Base-by-base conservation (phyloP, 768 basidiomycete species). In the Boletus reticulatus region DNA sequence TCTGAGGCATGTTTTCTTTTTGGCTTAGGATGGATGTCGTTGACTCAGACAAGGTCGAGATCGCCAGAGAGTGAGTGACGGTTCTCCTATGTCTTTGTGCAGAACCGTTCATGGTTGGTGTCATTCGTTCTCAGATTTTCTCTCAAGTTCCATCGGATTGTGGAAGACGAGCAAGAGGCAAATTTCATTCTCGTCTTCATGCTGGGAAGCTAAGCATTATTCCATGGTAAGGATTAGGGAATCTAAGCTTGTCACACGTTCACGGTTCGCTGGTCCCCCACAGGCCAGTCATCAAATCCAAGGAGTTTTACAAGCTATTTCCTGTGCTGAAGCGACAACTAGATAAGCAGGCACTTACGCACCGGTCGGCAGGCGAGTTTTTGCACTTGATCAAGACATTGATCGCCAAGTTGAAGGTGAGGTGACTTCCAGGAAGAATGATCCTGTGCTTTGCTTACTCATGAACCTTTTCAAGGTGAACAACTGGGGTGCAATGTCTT, bases 391-490 rank as follows among this genome's bases (percentile, higher is more conserved):
- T 87, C 62, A 86, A 86, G 65, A 82, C 82, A 0, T 57, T 86
- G 43, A 86, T 86, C 85, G 84, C 84, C n/a, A 86, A 86, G 55
- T 61, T 86, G 38, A 86, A 85, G 76, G 84, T 81, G 47, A 55
- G 52, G 17, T 52, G 2, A 0, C 50, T 16, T 9, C 4, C 49
- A 4, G 4, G 17, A 12, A 0, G 8, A 4, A 17, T 24, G 17
- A n/a, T 32, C 34, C 19, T 14, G 16, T 48, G 3, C 27, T n/a
- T n/a, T 38, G 8, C 41, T 59, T 20, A 52, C 24, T 41, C 7
- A 7, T 16, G 17, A 22, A 43, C 4, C 3, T 2, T n/a, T 44
- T 44, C 10, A 55, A 84, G 84, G 77, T 80, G 3, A 84, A 84
- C 36, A 84, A 86, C 56, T 86, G 85, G 84, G 81, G 82, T 16